phyloP scores from a whole-genome alignment of 2,329 filamentous ascomycete species.

The Fusarium pseudonygamai region DNA sequence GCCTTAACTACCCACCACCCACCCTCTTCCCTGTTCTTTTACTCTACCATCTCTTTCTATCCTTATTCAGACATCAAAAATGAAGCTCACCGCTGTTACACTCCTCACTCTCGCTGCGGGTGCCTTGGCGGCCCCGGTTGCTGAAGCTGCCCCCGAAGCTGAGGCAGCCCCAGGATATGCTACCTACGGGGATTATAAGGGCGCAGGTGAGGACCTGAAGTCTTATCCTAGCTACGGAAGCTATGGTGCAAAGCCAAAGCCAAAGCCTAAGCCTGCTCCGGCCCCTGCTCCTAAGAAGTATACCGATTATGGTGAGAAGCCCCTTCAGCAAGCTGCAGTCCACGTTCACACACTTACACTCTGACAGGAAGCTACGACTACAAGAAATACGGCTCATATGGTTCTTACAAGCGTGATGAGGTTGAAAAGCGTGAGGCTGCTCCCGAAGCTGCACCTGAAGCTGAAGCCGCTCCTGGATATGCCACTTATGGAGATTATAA shows the following conservation, averaged over 20 bases:
- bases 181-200: background rate
- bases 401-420: background rate
- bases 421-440: background rate
- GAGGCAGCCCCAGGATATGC: conserved; percentile 3
- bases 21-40: background rate
- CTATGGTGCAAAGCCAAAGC: conserved; percentile 5
- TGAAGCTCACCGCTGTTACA: conserved; percentile 45
- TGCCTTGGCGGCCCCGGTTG: conserved; percentile 38
- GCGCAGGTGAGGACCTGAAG: background rate
- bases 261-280: background rate
- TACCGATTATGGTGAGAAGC: conserved; percentile 3
- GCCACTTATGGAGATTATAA: background rate
- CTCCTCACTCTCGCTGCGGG: conserved; percentile 41
- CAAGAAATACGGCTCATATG: conserved; percentile 25
- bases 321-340: background rate
- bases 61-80: conserved; percentile 21
- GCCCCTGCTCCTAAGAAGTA: conserved; percentile 17
- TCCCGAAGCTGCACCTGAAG: background rate
- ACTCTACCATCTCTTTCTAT: background rate
- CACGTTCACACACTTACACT: background rate
- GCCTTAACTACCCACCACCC: background rate
- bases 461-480: background rate
- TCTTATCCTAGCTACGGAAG: background rate
- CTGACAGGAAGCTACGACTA: conserved; percentile 10
- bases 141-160: conserved; percentile 24